phyloP scores from a whole-genome alignment of 2,329 filamentous ascomycete species.

The Alternaria gaisen region DNA sequence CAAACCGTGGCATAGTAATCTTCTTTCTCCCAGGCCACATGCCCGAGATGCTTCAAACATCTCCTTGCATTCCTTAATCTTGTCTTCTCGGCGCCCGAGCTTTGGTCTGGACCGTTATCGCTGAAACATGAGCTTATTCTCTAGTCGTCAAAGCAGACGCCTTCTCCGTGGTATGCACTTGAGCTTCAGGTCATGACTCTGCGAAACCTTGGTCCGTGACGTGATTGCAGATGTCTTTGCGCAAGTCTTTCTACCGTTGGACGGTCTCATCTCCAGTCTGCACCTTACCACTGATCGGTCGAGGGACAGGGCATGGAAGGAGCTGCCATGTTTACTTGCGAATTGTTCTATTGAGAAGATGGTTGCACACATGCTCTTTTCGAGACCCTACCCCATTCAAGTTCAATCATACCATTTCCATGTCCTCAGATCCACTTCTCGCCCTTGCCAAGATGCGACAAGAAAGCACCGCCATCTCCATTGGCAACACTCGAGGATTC shows the following conservation, averaged over 20 bases:
- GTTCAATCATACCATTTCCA: too few species aligned
- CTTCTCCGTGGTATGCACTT: neutral
- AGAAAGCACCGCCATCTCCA: conserved; percentile 23
- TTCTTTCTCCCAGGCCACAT: neutral
- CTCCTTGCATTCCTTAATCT: neutral
- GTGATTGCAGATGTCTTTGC: neutral
- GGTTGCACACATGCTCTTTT: too few species aligned
- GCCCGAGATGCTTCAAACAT: neutral
- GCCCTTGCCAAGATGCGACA: conserved; percentile 27
- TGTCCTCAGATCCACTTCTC: conserved; percentile 20
- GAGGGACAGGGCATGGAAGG: too few species aligned
- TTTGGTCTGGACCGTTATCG: neutral
- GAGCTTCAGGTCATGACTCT: neutral
- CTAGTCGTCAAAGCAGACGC: neutral
- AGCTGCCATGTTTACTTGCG: too few species aligned
- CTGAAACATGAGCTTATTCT: neutral
- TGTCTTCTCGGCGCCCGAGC: neutral
- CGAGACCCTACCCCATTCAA: too few species aligned
- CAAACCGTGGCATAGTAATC: neutral
- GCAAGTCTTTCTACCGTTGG: neutral
- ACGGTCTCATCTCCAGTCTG: too few species aligned
- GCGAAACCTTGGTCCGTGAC: neutral
- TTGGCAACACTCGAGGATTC: conserved; percentile 24
- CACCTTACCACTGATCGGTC: too few species aligned
- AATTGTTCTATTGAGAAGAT: too few species aligned